Evolutionary conservation across 1,284 basidiomycete genomes (phyloP), one percentile per base, ranked within the genome.

Genomic region (Phellinidium pouzarii): DNA sequence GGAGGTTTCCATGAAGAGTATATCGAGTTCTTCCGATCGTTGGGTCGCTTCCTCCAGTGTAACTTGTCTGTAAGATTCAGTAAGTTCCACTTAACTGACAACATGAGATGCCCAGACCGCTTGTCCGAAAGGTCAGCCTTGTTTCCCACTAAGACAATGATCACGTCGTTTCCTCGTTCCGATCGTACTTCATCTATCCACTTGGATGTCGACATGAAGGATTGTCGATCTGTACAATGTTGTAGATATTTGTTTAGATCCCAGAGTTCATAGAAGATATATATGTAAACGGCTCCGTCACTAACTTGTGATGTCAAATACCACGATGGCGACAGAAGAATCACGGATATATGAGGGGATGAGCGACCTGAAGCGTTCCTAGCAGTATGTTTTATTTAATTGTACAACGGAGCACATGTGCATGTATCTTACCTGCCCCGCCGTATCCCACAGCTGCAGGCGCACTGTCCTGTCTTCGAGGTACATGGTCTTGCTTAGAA

Each of bases 131-230:
- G 72, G 73, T 99, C 96, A 17, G 96, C 96, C 77, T 99, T 99
- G 75, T 99, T 99, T 46, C 96, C 96, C 4, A 99, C 96, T 12
- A 99, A 75, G 14, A 98, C 95, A 61, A 99, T 97, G 64, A 99
- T 98, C 29, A 99, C 96, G 65, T 99, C 96, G 70, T 87, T 91
- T 56, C 96, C 96, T 64, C 96, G 78, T 69, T 99, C 96, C 58
- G 94, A 95, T 52, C 94, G 82, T 37, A 99, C 96, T 64, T 99
- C 96, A 68, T 99, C 96, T 71, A 99, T 95, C 96, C 96, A 99
- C 72, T 98, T 99, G 36, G 89, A 82, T 19, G 96, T 99, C 58
- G 96, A 97, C 58, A 95, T 72, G 80, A 99, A 99, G 19, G 94
- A 97, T 60, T 89, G 86, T 42, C 96, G 90, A 72, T 94, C 95